These are phyloP conservation scores for Entomortierella chlamydospora DNA, from an alignment of 192 early-diverging fungal genomes.

Conservation along the genomic window DNA sequence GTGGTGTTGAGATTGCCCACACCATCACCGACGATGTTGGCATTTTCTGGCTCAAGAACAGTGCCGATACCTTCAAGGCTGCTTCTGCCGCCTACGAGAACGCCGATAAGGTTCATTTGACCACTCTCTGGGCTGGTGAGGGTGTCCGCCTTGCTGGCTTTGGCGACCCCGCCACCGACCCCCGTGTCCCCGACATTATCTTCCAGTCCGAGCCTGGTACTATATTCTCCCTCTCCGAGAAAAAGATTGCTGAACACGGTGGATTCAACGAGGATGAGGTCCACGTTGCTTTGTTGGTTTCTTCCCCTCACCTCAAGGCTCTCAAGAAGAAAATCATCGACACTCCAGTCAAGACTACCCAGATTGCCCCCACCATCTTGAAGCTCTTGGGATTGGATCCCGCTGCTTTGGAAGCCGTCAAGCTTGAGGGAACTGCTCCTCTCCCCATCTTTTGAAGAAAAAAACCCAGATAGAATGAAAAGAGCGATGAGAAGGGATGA, in stretches of 20 bases:
- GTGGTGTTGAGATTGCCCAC: conserved; percentile 1
- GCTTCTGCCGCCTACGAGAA: conserved; percentile 11
- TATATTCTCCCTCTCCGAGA: conserved; percentile 16
- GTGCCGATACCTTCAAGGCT: conserved; percentile 14
- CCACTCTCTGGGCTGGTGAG: conserved; percentile 16
- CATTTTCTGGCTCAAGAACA: conserved; percentile 24
- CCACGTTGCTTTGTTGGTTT: conserved; percentile 15
- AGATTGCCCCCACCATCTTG: conserved; percentile 26
- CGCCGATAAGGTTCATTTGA: conserved; percentile 15
- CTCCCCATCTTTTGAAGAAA: conserved; percentile 3
- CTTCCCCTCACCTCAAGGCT: conserved; percentile 3
- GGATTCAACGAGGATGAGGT: conserved; percentile 38
- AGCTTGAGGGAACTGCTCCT: conserved; percentile 16
- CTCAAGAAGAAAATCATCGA: background rate
- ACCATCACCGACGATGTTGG: conserved; percentile 20
- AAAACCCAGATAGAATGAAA: too few relatives aligned
- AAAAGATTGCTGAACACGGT: conserved; percentile 25
- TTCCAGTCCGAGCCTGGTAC: conserved; percentile 18
- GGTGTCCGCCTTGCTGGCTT: conserved; percentile 16
- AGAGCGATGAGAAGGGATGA: too few relatives aligned
- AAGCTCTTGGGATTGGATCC: conserved; percentile 10
- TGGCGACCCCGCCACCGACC: conserved; percentile 23
- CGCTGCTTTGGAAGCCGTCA: conserved; percentile 13
- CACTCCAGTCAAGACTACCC: conserved; percentile 12
- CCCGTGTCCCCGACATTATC: conserved; percentile 29